Base-by-base conservation (phyloP, 1,284 basidiomycete species). In the Hemileia vastatrix region DNA sequence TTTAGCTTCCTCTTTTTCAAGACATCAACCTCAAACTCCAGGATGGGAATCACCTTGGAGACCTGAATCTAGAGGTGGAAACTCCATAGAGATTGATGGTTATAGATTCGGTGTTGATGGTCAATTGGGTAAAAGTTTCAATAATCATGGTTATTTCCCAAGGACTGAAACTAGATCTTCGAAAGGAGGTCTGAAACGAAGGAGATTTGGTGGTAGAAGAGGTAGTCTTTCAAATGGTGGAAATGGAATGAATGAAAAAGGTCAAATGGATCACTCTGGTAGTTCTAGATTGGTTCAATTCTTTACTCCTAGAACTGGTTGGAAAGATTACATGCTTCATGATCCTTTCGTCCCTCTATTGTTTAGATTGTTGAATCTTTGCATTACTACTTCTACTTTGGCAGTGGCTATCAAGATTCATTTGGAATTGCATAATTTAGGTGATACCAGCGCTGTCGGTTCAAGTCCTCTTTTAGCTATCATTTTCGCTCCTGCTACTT, bases 401-500 rank as follows among this genome's bases (percentile, higher is more conserved):
- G 90, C 83, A 0, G 79, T 93, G 48, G 89, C 89, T 1, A 84
- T 89, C 66, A 82, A 81, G 57, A 86, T 92, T 71, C 83, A 87
- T 52, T 67, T 76, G 13, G 73, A 80, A 40, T 88, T 92, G 74
- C 71, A 73, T 44, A 71, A 73, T 0, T 76, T 81, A 67, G 67
- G 77, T 54, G 78, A 83, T 27, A 81, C 81, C 76, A 87, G 88
- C 32, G 83, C 84, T 3, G 80, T 93, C 23, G 91, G 91, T 23
- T 84, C 85, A 65, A 90, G 63, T 66, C 91, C 90, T n/a, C 84
- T 86, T 3, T 81, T 91, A 19, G 86, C 89, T 58, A 88, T 94
- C 70, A 85, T 92, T 58, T 90, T 91, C 74, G 85, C 87, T 4
- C 87, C 89, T 5, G 77, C 88, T 60, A 91, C 88, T 3, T 79